These are phyloP conservation scores for Dioscorea cayenensis DNA, from an alignment of 116 monocot genomes.

Conservation along the genomic window DNA sequence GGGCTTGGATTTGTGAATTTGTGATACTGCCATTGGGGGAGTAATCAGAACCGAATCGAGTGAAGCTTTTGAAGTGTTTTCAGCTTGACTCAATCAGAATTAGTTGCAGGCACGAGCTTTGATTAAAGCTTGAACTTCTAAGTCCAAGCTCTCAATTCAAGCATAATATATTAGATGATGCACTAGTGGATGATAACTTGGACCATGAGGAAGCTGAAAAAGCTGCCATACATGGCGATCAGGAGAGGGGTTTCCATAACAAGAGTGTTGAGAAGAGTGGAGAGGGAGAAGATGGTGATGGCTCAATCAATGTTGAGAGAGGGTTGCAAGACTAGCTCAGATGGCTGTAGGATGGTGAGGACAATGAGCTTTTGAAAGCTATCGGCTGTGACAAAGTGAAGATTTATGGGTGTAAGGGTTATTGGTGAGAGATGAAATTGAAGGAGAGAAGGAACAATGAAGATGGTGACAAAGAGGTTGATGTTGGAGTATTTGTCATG, in stretches of 20 bases:
- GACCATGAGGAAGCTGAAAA: slow-evolving; percentile 60
- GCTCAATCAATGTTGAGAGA: slow-evolving; percentile 50
- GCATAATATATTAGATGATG: slow-evolving; percentile 81
- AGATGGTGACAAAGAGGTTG: slow-evolving; percentile 79
- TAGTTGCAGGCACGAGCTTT: too few relatives aligned
- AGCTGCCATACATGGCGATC: slow-evolving; percentile 84
- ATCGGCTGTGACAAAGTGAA: slow-evolving; percentile 79
- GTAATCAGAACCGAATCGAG: too few relatives aligned
- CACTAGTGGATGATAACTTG: slow-evolving; percentile 85
- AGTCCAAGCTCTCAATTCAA: not conserved
- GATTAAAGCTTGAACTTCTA: too few relatives aligned
- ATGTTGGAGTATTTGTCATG: slow-evolving; percentile 91
- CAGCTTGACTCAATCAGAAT: too few relatives aligned
- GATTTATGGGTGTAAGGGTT: slow-evolving; percentile 78
- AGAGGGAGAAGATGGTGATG: slow-evolving; percentile 76
- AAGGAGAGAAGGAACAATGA: slow-evolving; percentile 82
- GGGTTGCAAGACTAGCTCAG: slow-evolving; percentile 36
- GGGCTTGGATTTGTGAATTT: too few relatives aligned
- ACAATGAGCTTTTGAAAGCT: slow-evolving; percentile 69
- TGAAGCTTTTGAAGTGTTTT: too few relatives aligned
- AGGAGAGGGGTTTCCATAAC: slow-evolving; percentile 87
- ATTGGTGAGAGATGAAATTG: slow-evolving; percentile 88
- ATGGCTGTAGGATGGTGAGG: slow-evolving; percentile 39
- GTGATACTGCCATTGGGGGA: too few relatives aligned
- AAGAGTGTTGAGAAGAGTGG: slow-evolving; percentile 80